A percentile compares a stretch with the other conserved stretches of the same genome.
These are phyloP conservation scores for Ceratocystis smalleyi DNA, from an alignment of 2,329 filamentous ascomycete genomes.

Conservation along the genomic window DNA sequence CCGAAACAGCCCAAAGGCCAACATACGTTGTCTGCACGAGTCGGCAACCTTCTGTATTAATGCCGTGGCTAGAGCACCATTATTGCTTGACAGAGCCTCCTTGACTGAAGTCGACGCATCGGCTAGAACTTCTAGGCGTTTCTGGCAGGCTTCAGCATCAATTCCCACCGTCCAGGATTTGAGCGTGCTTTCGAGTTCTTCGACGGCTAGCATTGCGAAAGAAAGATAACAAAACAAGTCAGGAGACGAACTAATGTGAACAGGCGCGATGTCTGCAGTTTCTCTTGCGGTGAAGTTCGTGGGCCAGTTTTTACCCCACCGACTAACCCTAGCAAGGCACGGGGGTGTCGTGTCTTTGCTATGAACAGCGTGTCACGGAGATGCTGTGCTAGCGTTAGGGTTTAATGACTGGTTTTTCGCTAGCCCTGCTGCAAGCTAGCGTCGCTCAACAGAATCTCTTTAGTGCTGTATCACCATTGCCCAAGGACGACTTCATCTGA, in stretches of 20 bases:
- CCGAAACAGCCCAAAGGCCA: not conserved
- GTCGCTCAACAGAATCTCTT: not conserved
- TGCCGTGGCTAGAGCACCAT: not conserved
- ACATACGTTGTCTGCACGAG: conserved; percentile 15
- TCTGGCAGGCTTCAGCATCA: conserved; percentile 6
- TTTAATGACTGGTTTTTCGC: not conserved
- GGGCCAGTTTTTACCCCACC: not conserved
- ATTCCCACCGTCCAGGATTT: conserved; percentile 11
- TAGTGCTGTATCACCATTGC: not conserved
- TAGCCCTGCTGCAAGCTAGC: not conserved
- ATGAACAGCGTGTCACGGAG: not conserved
- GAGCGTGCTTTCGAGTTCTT: conserved; percentile 2
- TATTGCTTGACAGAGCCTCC: not conserved
- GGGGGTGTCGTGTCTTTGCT: not conserved
- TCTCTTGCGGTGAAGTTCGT: not conserved
- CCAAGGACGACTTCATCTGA: not conserved
- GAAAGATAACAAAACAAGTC: not conserved
- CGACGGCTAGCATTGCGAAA: conserved; percentile 1
- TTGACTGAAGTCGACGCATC: not conserved
- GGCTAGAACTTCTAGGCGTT: conserved; percentile 8
- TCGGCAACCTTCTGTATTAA: conserved; percentile 13
- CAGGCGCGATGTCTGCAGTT: not conserved
- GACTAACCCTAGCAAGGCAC: not conserved
- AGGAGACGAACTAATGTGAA: not conserved
- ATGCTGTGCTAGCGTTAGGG: not conserved